Evolutionary conservation across 139 green algal species (phyloP), one percentile per base, ranked within the genome.

Genomic region (Tetradesmus lagerheimii): DNA sequence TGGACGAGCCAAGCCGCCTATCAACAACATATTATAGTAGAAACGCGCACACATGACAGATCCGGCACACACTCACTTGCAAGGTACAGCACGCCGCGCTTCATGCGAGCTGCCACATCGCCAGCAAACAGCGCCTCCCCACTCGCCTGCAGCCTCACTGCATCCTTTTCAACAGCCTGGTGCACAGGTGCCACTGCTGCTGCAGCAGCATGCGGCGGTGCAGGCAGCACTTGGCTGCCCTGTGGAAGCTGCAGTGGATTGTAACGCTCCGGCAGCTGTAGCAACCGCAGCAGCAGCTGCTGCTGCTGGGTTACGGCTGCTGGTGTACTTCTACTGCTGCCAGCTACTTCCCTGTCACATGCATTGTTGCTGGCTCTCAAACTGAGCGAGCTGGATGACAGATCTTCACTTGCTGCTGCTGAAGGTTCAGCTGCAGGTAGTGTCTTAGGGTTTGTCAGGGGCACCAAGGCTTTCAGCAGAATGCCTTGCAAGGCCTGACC

Each of bases 91-190:
- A 80, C 4, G 15, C 31, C 11, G 15, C 83, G 39, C 9, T 15
- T 16, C 64, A 88, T 62, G 35, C 16, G 18, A 18, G 27, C 38
- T 12, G 83, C 83, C 27, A 64, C 83, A 80, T 88, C 83, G 31
- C 25, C 83, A 27, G 39, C 38, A 45, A 39, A 88, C 25, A 34
- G 29, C 37, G 83, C 83, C 83, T 88, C 83, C 27, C 83, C 83
- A 88, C 83, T 88, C 25, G 62, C 62, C 64, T 88, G 83, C 83
- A 88, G 83, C 25, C 83, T 14, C 38, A 81, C 64, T 1, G 6
- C 64, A 14, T 88, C 83, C 35, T 88, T 88, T 27, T 88, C 83
- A 66, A 88, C 37, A 34, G 83, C 38, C 23, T 77, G 83, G 71
- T 88, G 82, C 39, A 87, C 82, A 77, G 82, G 82, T 5, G 82